phyloP scores from a whole-genome alignment of 805 yeast genomes.

The Pichia scutulata region DNA sequence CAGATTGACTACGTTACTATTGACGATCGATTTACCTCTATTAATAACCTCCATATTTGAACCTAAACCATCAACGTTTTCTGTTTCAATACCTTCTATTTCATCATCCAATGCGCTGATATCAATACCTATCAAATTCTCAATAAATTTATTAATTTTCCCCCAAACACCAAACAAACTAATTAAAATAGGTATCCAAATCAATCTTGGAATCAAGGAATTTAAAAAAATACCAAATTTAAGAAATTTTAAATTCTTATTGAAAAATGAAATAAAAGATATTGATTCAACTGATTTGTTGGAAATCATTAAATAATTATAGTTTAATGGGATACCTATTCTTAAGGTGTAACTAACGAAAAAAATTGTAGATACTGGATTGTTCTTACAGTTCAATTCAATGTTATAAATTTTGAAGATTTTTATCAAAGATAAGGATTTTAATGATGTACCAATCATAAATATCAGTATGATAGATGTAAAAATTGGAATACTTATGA shows the following conservation, averaged over 20 bases:
- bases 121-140: slow-evolving; percentile 25
- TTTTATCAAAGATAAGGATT: slow-evolving; percentile 57
- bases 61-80: neutral
- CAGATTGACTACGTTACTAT: neutral
- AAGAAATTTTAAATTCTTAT: slow-evolving; percentile 66
- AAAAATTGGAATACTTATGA: slow-evolving; percentile 29
- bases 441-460: slow-evolving; percentile 36
- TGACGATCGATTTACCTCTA: neutral
- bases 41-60: neutral
- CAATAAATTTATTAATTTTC: slow-evolving; percentile 35
- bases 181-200: slow-evolving; percentile 60
- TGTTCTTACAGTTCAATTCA: slow-evolving; percentile 57
- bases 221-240: slow-evolving; percentile 67
- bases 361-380: slow-evolving; percentile 66
- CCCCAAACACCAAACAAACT: slow-evolving; percentile 65
- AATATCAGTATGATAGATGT: slow-evolving; percentile 63
- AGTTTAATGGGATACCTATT: slow-evolving; percentile 72
- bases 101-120: slow-evolving; percentile 26
- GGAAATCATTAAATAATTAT: slow-evolving; percentile 66
- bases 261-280: slow-evolving; percentile 51
- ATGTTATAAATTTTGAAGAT: slow-evolving; percentile 72
- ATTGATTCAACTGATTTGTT: slow-evolving; percentile 24
- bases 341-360: slow-evolving; percentile 77
- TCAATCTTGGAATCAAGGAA: slow-evolving; percentile 66
- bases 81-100: slow-evolving; percentile 8